These are phyloP conservation scores for Penicillium sp. DNA, from an alignment of 2,329 filamentous ascomycete genomes.

Conservation along the genomic window DNA sequence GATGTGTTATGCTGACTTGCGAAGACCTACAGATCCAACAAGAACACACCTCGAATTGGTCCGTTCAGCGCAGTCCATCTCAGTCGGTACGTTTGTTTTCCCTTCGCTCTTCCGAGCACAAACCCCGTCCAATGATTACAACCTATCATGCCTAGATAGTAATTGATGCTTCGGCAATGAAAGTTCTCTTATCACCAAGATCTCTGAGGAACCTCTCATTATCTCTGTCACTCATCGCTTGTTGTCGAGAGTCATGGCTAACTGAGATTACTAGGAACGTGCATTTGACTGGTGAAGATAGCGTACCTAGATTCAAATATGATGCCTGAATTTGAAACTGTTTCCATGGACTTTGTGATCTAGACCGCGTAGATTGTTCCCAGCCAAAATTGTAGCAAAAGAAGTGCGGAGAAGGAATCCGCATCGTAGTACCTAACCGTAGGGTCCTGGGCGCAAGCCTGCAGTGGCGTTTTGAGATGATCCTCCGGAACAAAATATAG, in stretches of 20 bases:
- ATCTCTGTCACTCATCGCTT: constrained; percentile 22
- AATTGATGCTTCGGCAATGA: constrained; percentile 66
- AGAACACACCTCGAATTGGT: not conserved
- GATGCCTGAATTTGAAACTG: not conserved
- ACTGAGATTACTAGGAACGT: constrained; percentile 20
- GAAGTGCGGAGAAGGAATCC: not conserved
- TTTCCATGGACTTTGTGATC: not conserved
- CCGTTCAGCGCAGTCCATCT: not conserved
- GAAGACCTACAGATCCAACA: constrained; percentile 26
- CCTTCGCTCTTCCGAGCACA: constrained; percentile 9
- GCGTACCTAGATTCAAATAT: not conserved
- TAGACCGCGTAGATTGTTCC: not conserved
- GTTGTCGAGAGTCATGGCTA: constrained; percentile 26
- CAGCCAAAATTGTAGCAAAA: not conserved
- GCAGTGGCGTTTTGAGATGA: no score
- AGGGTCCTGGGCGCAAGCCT: not conserved
- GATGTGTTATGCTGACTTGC: constrained; percentile 30
- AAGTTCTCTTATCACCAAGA: constrained; percentile 67
- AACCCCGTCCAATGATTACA: constrained; percentile 67
- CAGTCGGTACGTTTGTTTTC: constrained; percentile 31
- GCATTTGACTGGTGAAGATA: not conserved
- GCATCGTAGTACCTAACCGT: not conserved
- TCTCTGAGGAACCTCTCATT: constrained; percentile 61
- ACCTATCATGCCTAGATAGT: constrained; percentile 69
- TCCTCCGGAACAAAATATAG: no score